Evolutionary conservation across 169 alveolate genomes (phyloP), one percentile per base, ranked within the genome.

Genomic region (Eimeria maxima): DNA sequence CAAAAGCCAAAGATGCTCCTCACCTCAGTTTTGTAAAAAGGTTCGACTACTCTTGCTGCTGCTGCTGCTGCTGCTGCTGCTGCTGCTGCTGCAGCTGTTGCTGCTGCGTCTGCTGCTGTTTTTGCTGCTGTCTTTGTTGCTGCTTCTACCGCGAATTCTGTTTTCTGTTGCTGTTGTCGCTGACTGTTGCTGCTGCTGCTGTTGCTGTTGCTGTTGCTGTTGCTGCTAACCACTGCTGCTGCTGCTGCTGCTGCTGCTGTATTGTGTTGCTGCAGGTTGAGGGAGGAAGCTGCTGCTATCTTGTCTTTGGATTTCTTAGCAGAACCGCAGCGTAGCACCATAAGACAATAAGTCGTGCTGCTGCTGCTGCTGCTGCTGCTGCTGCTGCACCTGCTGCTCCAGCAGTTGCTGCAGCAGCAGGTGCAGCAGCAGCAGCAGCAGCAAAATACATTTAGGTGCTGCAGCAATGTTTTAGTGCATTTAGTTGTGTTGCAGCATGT

Each of bases 311-410:
- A 76, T 76, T 76, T 14, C 60, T 10, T 47, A 42, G 47, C 87
- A 22, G 87, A 76, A 63, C 87, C 87, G 80, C 45, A 69, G 80
- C 42, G 20, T 0, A 69, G 80, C 50, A n/a, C 7, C 45, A 8
- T 7, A 5, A 57, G 4, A 13, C 24, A 57, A 57, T 7, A 7
- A 8, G 67, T 24, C 67, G 24, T 57, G 80, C 80, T 69, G 80
- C 80, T 18, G 80, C 80, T 33, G 80, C 80, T 69, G 80, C 45
- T 27, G 45, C 80, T 83, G 47, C 71, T 47, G 20, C 78, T 63
- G 87, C 60, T 47, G 57, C 24, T 24, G 81, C 63, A 27, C 69
- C 7, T 74, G 84, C 33, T 33, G 78, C 22, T 38, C 18, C 22
- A 11, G 10, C 27, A 29, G 84, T n/a, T 14, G 87, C 60, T 44